These are phyloP conservation scores for Botrytis deweyae DNA, from an alignment of 2,329 filamentous ascomycete genomes.

Conservation along the genomic window DNA sequence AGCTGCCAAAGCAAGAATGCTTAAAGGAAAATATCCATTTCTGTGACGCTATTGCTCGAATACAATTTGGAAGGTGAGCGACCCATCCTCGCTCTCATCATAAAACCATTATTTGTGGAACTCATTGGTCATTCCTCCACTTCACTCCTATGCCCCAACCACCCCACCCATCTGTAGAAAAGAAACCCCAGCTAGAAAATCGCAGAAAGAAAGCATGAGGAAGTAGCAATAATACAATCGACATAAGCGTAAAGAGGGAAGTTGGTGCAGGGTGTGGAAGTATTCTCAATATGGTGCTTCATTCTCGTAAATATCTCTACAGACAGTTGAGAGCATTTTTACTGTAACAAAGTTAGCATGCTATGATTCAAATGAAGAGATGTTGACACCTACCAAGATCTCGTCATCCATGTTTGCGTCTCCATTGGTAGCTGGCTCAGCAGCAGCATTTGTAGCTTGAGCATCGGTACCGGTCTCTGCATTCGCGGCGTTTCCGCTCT, in stretches of 20 bases:
- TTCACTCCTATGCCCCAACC: not conserved
- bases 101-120: constrained; percentile 14
- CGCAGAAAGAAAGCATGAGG: constrained; percentile 14
- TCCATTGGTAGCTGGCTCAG: constrained; percentile 40
- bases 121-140: constrained; percentile 6
- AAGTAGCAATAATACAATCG: constrained; percentile 23
- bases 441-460: constrained; percentile 48
- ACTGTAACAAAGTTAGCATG: not conserved
- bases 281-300: constrained; percentile 1
- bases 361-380: no score
- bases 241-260: constrained; percentile 13
- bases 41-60: constrained; percentile 9
- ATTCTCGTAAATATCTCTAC: not conserved
- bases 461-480: constrained; percentile 50
- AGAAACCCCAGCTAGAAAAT: constrained; percentile 15
- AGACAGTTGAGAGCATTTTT: not conserved
- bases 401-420: constrained; percentile 68
- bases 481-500: constrained; percentile 47
- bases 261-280: not conserved
- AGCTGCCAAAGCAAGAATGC: not conserved
- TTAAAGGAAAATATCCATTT: not conserved
- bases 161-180: constrained; percentile 12
- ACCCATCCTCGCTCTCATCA: constrained; percentile 13
- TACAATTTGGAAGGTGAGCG: constrained; percentile 20
- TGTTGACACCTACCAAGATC: constrained; percentile 43